phyloP scores from a whole-genome alignment of 768 basidiomycete genomes.

The Cystobasidium onofrii region DNA sequence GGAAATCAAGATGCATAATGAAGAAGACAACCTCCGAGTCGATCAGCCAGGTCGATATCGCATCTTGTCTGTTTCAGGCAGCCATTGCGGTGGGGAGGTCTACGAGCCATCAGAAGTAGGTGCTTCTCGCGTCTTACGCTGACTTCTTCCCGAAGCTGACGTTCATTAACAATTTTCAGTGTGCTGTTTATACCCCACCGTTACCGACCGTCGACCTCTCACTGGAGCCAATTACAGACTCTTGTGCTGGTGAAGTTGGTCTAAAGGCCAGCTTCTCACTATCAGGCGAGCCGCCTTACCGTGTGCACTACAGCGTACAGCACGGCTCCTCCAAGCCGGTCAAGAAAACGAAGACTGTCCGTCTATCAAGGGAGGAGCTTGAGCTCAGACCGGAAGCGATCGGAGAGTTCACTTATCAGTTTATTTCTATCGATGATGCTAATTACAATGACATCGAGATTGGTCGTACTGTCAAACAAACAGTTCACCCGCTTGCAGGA shows the following conservation, averaged over 20 bases:
- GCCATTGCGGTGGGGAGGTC: conserved; percentile 73
- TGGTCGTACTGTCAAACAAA: conserved; percentile 68
- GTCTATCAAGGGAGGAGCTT: conserved; percentile 67
- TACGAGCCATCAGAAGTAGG: conserved; percentile 44
- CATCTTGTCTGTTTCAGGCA: conserved; percentile 61
- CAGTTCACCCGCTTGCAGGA: conserved; percentile 57
- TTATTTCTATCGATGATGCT: conserved; percentile 67
- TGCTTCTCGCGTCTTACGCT: not conserved
- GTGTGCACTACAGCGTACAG: conserved; percentile 66
- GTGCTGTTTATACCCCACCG: conserved; percentile 50
- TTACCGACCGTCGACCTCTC: conserved; percentile 68
- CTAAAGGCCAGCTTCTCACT: conserved; percentile 77
- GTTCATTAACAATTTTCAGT: conserved; percentile 23
- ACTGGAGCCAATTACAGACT: conserved; percentile 22
- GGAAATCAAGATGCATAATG: not conserved
- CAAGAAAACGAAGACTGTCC: conserved; percentile 52
- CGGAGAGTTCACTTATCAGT: conserved; percentile 78
- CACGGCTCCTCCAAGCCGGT: conserved; percentile 59
- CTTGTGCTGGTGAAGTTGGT: conserved; percentile 62
- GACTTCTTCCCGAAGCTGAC: not conserved
- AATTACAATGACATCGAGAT: conserved; percentile 72
- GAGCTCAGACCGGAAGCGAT: conserved; percentile 78
- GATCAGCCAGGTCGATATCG: conserved; percentile 68
- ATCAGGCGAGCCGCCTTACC: conserved; percentile 82
- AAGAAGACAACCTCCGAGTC: conserved; percentile 41